Percentiles rank a stretch among this genome's conserved stretches.
These are phyloP conservation scores for Diaporthe australafricana DNA, from an alignment of 2,329 filamentous ascomycete genomes.

Conservation along the genomic window DNA sequence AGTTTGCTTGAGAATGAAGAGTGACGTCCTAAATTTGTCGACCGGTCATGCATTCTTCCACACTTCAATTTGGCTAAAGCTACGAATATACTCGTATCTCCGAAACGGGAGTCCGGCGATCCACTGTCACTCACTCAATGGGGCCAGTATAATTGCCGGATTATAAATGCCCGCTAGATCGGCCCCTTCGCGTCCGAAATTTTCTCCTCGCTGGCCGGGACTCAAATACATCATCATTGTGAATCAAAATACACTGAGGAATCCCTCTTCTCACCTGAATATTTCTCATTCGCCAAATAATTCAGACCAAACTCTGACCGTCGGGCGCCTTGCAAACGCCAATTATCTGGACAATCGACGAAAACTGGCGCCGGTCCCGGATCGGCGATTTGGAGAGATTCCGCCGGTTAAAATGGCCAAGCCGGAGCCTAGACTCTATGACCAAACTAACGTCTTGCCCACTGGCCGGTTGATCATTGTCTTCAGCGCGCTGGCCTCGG, in stretches of 20 bases:
- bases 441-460: slow-evolving; percentile 69
- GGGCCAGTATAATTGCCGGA: slow-evolving; percentile 3
- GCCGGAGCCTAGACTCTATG: slow-evolving; percentile 46
- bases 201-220: not conserved
- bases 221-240: not conserved
- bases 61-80: not conserved
- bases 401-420: slow-evolving; percentile 24
- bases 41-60: not conserved
- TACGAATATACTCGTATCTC: slow-evolving; percentile 22
- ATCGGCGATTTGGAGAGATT: not conserved
- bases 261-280: not conserved
- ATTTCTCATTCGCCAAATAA: too few species aligned
- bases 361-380: not conserved
- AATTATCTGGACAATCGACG: not conserved
- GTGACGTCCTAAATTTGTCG: not conserved
- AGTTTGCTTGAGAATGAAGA: not conserved
- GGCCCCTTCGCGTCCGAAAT: not conserved
- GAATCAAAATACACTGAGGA: too few species aligned
- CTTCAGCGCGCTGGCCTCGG: slow-evolving; percentile 62
- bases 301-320: not conserved
- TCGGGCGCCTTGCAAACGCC: not conserved
- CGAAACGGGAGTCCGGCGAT: slow-evolving; percentile 14
- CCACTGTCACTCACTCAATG: not conserved
- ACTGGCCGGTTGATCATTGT: slow-evolving; percentile 61
- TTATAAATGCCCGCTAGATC: slow-evolving; percentile 6